Base-by-base conservation (phyloP, 2,329 filamentous ascomycete species). In the Rutstroemia sp. region DNA sequence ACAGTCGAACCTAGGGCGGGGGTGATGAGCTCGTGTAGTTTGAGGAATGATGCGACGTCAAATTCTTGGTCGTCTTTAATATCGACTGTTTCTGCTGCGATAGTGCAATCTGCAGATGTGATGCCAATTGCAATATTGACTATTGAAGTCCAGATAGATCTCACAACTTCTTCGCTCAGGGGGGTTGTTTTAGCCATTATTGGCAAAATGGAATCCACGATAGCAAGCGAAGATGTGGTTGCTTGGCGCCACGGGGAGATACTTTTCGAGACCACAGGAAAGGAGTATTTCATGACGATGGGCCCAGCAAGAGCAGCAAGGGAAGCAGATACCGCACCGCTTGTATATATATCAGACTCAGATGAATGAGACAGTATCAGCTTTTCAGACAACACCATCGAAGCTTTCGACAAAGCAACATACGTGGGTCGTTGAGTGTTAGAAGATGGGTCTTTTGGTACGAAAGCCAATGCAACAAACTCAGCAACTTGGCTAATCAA, bases 401-500 rank as follows among this genome's bases (percentile, higher is more conserved):
- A 84, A 19, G 82, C 82, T 70, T 94, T 95, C 1, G 92, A 90
- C 67, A 97, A 81, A 36, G 94, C 92, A 55, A 99, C 84, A 67
- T 91, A 97, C 0, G 90, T 95, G 6, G 89, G 87, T 56, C 83
- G 83, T 51, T 69, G 62, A 69, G 70, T 55, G 61, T 72, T 55
- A 59, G 70, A 21, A 58, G 66, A 54, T 57, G 73, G 66, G 56
- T 65, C 39, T 60, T 64, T 58, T 60, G 67, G 14, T 68, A 71
- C 59, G 63, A 89, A 92, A 1, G 89, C 86, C 36, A 95, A 75
- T 2, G 82, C 79, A 8, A 84, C 79, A 58, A 95, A 83, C 50
- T 88, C 81, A 1, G 89, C 82, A 9, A 91, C 78, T 55, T 88
- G 80, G 0, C 75, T 75, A 51, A 92, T 78, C 64, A 96, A 73